Percentiles rank a stretch among this genome's conserved stretches.
Conservation (phyloP, 148 eudicot species). For the Persicaria maculosa region DNA sequence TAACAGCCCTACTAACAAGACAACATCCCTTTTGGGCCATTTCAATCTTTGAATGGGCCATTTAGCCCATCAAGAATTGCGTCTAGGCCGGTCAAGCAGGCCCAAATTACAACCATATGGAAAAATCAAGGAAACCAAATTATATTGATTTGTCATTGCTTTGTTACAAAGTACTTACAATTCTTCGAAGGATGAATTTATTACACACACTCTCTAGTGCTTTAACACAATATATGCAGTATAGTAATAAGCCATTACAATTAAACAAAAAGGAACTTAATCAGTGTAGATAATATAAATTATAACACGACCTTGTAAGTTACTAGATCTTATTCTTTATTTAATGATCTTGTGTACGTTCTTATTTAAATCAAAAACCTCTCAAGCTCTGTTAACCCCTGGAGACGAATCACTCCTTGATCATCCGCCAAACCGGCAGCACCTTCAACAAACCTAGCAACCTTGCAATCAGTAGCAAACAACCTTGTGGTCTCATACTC, state of each 20-base stretch:
- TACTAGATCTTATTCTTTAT: neutral
- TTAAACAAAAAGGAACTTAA: neutral
- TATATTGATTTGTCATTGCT: too few species aligned
- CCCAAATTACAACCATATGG: too few species aligned
- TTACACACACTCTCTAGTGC: too few species aligned
- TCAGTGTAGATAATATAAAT: neutral
- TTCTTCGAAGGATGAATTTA: too few species aligned
- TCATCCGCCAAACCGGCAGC: neutral
- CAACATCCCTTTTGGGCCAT: too few species aligned
- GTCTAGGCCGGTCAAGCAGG: too few species aligned
- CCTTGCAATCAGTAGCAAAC: slow-evolving; percentile 58
- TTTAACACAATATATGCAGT: neutral
- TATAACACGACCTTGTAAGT: neutral
- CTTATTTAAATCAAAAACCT: neutral
- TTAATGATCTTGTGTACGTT: neutral
- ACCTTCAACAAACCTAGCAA: slow-evolving; percentile 29
- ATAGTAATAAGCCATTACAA: neutral
- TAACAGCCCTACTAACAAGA: too few species aligned
- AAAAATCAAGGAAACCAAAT: too few species aligned
- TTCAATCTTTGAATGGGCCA: too few species aligned
- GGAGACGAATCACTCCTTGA: slow-evolving; percentile 1
- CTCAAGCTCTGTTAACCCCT: neutral
- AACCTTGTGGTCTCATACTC: slow-evolving; percentile 49
- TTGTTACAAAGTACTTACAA: too few species aligned
- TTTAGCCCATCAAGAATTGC: too few species aligned